These are phyloP conservation scores for Candida hungchunana DNA, from an alignment of 805 yeast species.

Conservation along the genomic window DNA sequence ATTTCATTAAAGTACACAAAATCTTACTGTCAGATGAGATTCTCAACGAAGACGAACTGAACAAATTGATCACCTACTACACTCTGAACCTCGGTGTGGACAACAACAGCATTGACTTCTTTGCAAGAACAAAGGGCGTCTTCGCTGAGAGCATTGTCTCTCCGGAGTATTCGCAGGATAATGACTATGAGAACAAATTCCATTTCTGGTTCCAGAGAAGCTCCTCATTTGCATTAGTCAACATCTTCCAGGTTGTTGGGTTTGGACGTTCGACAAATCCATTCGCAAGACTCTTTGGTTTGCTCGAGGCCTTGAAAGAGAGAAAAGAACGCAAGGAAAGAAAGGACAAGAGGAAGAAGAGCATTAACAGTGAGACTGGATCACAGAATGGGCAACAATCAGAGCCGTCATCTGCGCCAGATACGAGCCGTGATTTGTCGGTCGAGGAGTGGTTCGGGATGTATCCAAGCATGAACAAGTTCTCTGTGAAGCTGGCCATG, in stretches of 20 bases:
- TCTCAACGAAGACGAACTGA: slow-evolving; percentile 37
- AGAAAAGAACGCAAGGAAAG: slow-evolving; percentile 69
- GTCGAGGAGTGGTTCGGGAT: slow-evolving; percentile 51
- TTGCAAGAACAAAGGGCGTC: slow-evolving; percentile 24
- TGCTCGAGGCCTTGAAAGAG: slow-evolving; percentile 69
- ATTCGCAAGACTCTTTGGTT: slow-evolving; percentile 66
- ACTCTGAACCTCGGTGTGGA: slow-evolving; percentile 67
- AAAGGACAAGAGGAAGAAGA: slow-evolving; percentile 38
- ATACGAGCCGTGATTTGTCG: slow-evolving; percentile 8
- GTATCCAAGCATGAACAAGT: slow-evolving; percentile 42
- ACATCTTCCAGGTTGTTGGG: slow-evolving; percentile 70
- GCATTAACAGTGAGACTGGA: slow-evolving; percentile 4
- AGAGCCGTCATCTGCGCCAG: slow-evolving; percentile 3
- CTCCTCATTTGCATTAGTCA: slow-evolving; percentile 70
- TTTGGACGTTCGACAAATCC: slow-evolving; percentile 75
- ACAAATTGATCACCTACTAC: slow-evolving; percentile 58
- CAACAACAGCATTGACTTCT: slow-evolving; percentile 58
- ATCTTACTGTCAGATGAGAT: slow-evolving; percentile 21
- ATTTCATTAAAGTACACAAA: slow-evolving; percentile 27
- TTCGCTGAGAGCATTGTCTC: slow-evolving; percentile 12
- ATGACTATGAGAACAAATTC: slow-evolving; percentile 29
- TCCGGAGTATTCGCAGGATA: slow-evolving; percentile 18
- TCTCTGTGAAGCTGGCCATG: slow-evolving; percentile 65
- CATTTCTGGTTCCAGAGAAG: slow-evolving; percentile 77
- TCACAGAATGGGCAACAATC: slow-evolving; percentile 1